Evolutionary conservation across 352 stramenopile genomes (phyloP).

Genomic region (Pythium rhizo-oryzae): DNA sequence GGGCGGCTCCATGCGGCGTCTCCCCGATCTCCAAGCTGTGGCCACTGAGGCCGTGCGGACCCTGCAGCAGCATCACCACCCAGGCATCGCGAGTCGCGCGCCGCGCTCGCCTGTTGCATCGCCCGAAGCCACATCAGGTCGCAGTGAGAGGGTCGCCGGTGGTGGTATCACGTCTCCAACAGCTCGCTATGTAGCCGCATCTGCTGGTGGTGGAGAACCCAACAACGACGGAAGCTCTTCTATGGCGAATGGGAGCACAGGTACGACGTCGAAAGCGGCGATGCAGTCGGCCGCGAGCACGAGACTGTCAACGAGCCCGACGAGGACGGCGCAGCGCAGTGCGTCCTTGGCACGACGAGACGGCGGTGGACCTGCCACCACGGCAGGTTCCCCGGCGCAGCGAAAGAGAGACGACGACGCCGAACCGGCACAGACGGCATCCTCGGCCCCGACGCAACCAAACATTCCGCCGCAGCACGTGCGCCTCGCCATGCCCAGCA

Average conservation of each 20-base stretch:
- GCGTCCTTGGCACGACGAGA: constrained; percentile 8
- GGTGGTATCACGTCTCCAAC: not conserved
- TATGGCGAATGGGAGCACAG: not conserved
- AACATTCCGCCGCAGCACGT: constrained; percentile 31
- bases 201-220: not conserved
- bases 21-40: constrained; percentile 24
- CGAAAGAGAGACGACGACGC: constrained; percentile 14
- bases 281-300: not conserved
- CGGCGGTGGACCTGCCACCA: not conserved
- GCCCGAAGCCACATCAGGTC: constrained; percentile 9
- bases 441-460: not conserved
- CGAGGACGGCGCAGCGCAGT: constrained; percentile 5
- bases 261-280: not conserved
- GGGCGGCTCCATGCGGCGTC: constrained; percentile 26
- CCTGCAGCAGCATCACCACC: not conserved
- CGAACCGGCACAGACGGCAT: not conserved
- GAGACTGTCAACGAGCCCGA: constrained; percentile 5
- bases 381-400: not conserved
- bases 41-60: constrained; percentile 5
- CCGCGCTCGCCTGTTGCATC: constrained; percentile 5
- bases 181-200: not conserved
- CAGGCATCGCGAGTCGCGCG: constrained; percentile 11
- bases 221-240: not conserved
- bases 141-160: constrained; percentile 3
- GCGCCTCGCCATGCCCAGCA: constrained; percentile 39